Evolutionary conservation across 225 moss, liverwort and hornwort genomes (phyloP).

Genomic region (Anthoceros angustus): DNA sequence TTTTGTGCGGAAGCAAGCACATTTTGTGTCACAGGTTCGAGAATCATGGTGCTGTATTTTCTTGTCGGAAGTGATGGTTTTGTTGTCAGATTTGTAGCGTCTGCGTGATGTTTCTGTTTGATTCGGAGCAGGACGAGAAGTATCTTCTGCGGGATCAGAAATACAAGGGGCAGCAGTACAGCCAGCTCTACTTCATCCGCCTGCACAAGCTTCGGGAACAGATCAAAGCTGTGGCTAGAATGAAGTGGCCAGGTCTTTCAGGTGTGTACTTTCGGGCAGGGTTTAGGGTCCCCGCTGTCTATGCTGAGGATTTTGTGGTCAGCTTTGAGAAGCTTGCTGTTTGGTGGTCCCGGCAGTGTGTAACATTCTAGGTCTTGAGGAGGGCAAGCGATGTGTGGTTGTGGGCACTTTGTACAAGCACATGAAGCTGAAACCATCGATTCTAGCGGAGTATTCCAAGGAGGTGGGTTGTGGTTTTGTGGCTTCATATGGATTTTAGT

Average conservation of each 20-base stretch:
- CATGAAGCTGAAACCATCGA: not conserved
- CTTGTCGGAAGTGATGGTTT: not conserved
- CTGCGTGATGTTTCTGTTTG: not conserved
- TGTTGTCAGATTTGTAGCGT: not conserved
- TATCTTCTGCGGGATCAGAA: conserved; percentile 71
- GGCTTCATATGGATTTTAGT: not conserved
- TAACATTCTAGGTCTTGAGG: conserved; percentile 54
- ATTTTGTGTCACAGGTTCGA: conserved; percentile 18
- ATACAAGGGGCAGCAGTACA: conserved; percentile 96
- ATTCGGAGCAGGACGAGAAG: conserved; percentile 45
- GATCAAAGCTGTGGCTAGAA: conserved; percentile 27
- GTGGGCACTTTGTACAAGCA: not conserved
- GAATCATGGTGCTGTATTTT: not conserved
- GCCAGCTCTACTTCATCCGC: conserved; percentile 75
- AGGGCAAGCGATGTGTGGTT: not conserved
- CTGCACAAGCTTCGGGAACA: conserved; percentile 44
- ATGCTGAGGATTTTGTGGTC: not conserved
- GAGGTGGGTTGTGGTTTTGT: not conserved
- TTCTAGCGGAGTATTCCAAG: not conserved
- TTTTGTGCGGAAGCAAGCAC: conserved; percentile 18
- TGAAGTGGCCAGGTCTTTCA: conserved; percentile 63
- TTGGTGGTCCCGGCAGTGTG: conserved; percentile 32
- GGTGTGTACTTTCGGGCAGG: conserved; percentile 17
- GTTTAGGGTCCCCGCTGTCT: not conserved
- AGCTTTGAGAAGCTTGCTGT: not conserved